Base-by-base conservation (phyloP, 768 basidiomycete species). In the Mycena filopes region DNA sequence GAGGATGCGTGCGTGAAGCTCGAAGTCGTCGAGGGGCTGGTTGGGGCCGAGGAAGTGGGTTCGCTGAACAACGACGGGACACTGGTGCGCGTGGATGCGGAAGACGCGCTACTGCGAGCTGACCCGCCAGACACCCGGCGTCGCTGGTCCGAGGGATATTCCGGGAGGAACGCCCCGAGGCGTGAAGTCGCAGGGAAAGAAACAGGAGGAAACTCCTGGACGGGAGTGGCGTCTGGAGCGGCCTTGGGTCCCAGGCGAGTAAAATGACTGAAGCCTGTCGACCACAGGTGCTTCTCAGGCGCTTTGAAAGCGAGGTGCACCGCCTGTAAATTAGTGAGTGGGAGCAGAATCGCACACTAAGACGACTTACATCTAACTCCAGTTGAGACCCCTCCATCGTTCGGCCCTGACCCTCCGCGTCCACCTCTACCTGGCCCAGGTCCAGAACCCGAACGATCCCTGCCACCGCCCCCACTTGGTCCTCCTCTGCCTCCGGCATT, bases 251-350 rank as follows among this genome's bases (percentile, higher is more conserved):
- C 23, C 12, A 63, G 3, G 33, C 62, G 55, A 21, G 12, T 25
- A 15, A 63, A 63, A 50, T 63, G 55, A 29, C 42, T 57, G 26
- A 63, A 63, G 2, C 62, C 62, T 12, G 18, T 57, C 20, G 62
- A 63, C 62, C 62, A 63, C 31, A 63, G 41, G 31, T 51, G 62
- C 6, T 47, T 16, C 23, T 18, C 4, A n/a, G 41, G 23, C 5
- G 48, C 55, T 51, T 40, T 50, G 55, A 63, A 63, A 31, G 62
- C 54, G 5, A 63, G 62, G 26, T 63, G 62, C 4, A 59, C 26
- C 12, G 20, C 36, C 57, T 59, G 41, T 4, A 42, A 58, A 36
- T 3, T 2, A 29, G 38, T 41, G 20, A 59, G 43, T 20, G 20
- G 38, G 25, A 42, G 36, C 10, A 15, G 36, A 3, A 36, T 25